Conservation (phyloP, 805 yeast species). For the Cyberlindnera japonica region DNA sequence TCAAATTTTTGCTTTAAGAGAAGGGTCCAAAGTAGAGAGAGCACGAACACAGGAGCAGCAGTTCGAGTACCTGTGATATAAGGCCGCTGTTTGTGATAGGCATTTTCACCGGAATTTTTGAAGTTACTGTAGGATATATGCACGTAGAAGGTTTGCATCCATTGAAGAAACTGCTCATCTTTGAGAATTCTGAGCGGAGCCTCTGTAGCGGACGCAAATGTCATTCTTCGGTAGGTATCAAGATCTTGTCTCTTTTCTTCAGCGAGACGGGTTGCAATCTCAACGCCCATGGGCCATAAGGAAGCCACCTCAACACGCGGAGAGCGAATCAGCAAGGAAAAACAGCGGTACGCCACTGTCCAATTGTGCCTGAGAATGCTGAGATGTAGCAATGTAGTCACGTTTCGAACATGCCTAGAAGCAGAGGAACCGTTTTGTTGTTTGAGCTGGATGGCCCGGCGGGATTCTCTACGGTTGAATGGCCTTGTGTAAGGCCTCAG, state of each 20-base stretch:
- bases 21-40: constrained; percentile 21
- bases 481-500: not conserved
- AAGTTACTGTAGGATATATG: too few relatives aligned
- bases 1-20: constrained; percentile 19
- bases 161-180: constrained; percentile 26
- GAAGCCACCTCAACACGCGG: constrained; percentile 49
- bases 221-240: constrained; percentile 15
- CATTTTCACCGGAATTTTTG: too few relatives aligned
- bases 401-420: not conserved
- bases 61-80: constrained; percentile 15
- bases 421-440: not conserved
- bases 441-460: not conserved
- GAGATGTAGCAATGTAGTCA: constrained; percentile 37
- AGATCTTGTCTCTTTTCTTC: constrained; percentile 13
- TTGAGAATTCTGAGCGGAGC: constrained; percentile 5
- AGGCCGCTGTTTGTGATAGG: constrained; percentile 5
- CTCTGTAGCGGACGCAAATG: constrained; percentile 2
- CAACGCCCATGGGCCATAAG: constrained; percentile 64
- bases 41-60: constrained; percentile 14
- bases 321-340: constrained; percentile 45
- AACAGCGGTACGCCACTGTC: constrained; percentile 51
- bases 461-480: not conserved
- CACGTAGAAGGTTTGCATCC: constrained; percentile 20
- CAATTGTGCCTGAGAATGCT: constrained; percentile 48
- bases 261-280: constrained; percentile 37